Evolutionary conservation across 1,139 yeast genomes (phyloP).

Genomic region (Saccharomyces hybrid): DNA sequence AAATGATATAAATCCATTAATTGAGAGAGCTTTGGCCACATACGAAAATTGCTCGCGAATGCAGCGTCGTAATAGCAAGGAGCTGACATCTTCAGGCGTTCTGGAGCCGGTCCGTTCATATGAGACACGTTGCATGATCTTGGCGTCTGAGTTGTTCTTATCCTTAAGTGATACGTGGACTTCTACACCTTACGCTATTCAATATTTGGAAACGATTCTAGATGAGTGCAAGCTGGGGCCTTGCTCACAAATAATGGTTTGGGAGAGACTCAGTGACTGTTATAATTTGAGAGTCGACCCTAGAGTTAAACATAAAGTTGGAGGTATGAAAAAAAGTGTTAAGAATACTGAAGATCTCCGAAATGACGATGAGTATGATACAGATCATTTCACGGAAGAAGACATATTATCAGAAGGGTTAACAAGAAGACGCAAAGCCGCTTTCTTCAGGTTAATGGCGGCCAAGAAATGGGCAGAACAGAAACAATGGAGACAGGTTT

Average conservation of each 20-base stretch:
- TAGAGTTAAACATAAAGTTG: slow-evolving; percentile 20
- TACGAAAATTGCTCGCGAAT: slow-evolving; percentile 15
- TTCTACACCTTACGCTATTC: slow-evolving; percentile 35
- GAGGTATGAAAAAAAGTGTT: slow-evolving; percentile 7
- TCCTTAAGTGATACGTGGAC: slow-evolving; percentile 36
- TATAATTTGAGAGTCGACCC: slow-evolving; percentile 31
- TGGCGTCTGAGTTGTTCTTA: slow-evolving; percentile 34
- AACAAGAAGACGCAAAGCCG: slow-evolving; percentile 62
- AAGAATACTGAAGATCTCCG: slow-evolving; percentile 8
- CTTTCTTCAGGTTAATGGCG: slow-evolving; percentile 71
- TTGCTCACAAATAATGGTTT: slow-evolving; percentile 36
- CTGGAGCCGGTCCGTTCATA: slow-evolving; percentile 26
- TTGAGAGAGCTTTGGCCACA: slow-evolving; percentile 40
- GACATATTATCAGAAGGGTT: slow-evolving; percentile 42
- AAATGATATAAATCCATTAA: slow-evolving; percentile 49
- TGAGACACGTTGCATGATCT: slow-evolving; percentile 34
- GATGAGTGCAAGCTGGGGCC: slow-evolving; percentile 30
- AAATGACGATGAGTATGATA: slow-evolving; percentile 22
- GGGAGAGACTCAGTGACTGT: slow-evolving; percentile 43
- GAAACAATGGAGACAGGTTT: slow-evolving; percentile 26
- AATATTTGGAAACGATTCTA: slow-evolving; percentile 34
- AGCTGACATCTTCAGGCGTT: slow-evolving; percentile 9
- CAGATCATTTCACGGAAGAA: slow-evolving; percentile 38
- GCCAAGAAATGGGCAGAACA: slow-evolving; percentile 60
- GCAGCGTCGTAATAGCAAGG: slow-evolving; percentile 8